Evolutionary conservation across 805 yeast genomes (phyloP), one percentile per base, ranked within the genome.

Genomic region (Zygosaccharomyces siamensis): DNA sequence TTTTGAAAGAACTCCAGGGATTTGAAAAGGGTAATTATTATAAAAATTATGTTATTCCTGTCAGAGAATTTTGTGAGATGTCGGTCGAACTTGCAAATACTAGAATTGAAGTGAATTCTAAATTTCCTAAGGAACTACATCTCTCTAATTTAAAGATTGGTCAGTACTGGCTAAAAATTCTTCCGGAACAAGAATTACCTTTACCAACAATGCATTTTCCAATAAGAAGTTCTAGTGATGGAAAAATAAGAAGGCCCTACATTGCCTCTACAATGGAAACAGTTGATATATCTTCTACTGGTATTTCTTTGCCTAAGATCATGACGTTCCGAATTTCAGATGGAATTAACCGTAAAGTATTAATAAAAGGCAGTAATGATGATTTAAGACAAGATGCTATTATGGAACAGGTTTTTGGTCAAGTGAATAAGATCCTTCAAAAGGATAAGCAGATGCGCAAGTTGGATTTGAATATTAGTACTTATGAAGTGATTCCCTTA

Each of bases 341-440:
- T 58, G 98, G 98, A 0, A 53, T 65, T 0, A 58, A 49, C 0
- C 83, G 79, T 50, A 79, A 73, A 48, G 75, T 84, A 61, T 70
- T 93, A 16, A 69, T 90, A 55, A 93, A 93, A 62, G 88, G 88
- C 23, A 89, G 95, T 5, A 77, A 87, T 7, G 99, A 93, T 68
- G 99, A 93, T 67, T 70, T 93, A 45, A 72, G 98, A 45, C 99
- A 95, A 67, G 99, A 93, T 68, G 86, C 96, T 0, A 88, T 93
- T 48, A 95, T 93, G 99, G 95, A 92, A 64, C 98, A 93, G 63
- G 98, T 92, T 1, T 93, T 95, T 65, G 84, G 77, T 18, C 87
- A 89, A 59, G 96, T 89, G 12, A 89, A 90, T 60, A 67, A 72
- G 11, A 76, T 89, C 32, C 74, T 92, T 47, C 64, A 57, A 8